Evolutionary conservation across 345 rosid genomes (phyloP), one percentile per base, ranked within the genome.

Genomic region (Boechera divaricarpa): DNA sequence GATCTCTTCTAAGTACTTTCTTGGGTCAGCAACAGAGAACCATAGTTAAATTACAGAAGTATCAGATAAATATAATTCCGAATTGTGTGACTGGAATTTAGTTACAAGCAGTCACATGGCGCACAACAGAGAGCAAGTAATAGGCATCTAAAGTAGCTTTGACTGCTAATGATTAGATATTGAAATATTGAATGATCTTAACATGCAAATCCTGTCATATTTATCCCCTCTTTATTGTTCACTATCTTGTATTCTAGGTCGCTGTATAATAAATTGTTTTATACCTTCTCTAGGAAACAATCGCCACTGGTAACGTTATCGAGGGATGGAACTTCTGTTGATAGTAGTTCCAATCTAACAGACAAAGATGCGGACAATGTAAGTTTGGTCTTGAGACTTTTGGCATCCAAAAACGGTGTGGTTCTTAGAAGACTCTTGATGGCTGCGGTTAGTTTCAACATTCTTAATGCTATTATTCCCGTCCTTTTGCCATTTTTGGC

Each of bases 341-440:
- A 70, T 42, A 77, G 73, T 77, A 63, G 69, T 41, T 82, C 87
- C 36, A 77, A 53, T 39, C 75, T 62, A 64, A 75, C 76, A 21
- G 62, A 75, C 57, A 87, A 85, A 69, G 83, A 79, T 61, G 63
- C 82, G 49, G 84, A 90, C 52, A 74, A 77, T 16, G 86, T 87
- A 13, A 79, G 83, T 77, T 55, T 89, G 74, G 84, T 94, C 51
- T 49, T 90, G 80, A 86, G 62, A 79, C 92, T 94, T 79, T 79
- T 91, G 78, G 86, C 90, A 64, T 89, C 97, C 48, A 89, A 85
- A 81, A 85, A 91, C 29, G 98, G 97, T 56, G 82, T 80, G 65
- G 94, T 85, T 73, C 89, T 94, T 47, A 85, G 98, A 77, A 89
- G 89, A 76, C 94, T 94, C 76, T 67, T 94, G 73, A 84, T 94